Percentiles rank a stretch among this genome's conserved stretches.
phyloP scores from a whole-genome alignment of 768 basidiomycete genomes.

The Coprinopsis strossmayeri region DNA sequence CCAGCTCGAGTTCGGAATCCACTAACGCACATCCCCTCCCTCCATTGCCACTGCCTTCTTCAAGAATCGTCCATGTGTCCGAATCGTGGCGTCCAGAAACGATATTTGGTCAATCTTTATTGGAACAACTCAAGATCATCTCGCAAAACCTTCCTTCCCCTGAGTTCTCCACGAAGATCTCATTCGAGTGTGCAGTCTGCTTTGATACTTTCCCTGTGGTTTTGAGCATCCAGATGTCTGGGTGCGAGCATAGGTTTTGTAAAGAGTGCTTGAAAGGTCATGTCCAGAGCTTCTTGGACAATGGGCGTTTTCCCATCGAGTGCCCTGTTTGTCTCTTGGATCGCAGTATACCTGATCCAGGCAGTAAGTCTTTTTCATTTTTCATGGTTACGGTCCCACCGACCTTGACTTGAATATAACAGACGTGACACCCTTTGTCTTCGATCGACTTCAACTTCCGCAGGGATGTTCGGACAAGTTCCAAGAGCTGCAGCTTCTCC shows the following conservation, averaged over 20 bases:
- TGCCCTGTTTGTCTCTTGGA: conserved; percentile 10
- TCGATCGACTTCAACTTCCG: conserved; percentile 6
- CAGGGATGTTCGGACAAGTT: conserved; percentile 6
- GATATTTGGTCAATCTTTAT: background rate
- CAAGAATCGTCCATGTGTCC: background rate
- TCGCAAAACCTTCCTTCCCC: background rate
- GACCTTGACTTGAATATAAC: background rate
- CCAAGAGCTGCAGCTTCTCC: conserved; percentile 7
- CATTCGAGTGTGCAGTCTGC: conserved; percentile 10
- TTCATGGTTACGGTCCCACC: background rate
- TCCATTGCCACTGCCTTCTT: background rate
- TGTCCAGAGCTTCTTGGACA: conserved; percentile 8
- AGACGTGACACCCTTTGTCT: conserved; percentile 6
- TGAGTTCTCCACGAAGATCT: background rate
- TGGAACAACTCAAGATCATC: conserved; percentile 7
- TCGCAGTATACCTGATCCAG: conserved; percentile 8
- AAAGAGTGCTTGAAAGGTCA: conserved; percentile 11
- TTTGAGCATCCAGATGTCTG: conserved; percentile 4
- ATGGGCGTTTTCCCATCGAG: conserved; percentile 9
- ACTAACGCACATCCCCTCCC: background rate
- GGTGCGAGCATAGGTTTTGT: conserved; percentile 10
- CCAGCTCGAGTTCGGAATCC: background rate
- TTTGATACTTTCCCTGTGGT: conserved; percentile 4
- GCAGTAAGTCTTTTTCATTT: conserved; percentile 3
- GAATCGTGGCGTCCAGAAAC: conserved; percentile 7